Evolutionary conservation across 805 yeast species (phyloP), one percentile per base, ranked within the genome.

Genomic region (Schwanniomyces pseudopolymorphus): DNA sequence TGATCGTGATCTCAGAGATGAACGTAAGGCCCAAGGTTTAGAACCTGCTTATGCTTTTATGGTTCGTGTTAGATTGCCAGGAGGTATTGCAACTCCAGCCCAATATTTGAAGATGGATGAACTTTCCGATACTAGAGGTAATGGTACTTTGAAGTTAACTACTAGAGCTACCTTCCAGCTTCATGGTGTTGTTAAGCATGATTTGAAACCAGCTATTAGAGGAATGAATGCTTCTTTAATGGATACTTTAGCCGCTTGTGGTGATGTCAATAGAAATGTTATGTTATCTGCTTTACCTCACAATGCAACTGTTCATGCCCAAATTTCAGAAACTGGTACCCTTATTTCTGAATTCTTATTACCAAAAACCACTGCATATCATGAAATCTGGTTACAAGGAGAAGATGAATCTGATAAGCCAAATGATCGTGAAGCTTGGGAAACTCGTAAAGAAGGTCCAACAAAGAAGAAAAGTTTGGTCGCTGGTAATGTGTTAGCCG

Each of bases 161-260:
- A 92, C 97, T 10, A 87, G 98, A 74, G 98, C 97, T 22, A 92
- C 98, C 8, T 90, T 86, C 82, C 98, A 92, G 75, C 75, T 92
- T 49, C 98, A 92, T 62, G 98, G 98, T 67, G 81, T 92, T 49
- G 87, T 92, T 48, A 92, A 92, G 72, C 89, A 85, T 67, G 80
- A 92, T 61, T 76, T 92, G 67, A 90, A 89, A 67, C 88, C 94
- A 8, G 84, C 96, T 1, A 89, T 92, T 55, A 85, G 96, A 73
- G 96, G 92, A 33, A 90, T 92, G 84, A 92, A 92, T 66, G 74
- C 95, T 14, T 86, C 84, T 5, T 78, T 92, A 58, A 79, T 92
- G 85, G 98, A 94, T 64, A 91, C 97, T 7, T 79, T 92, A 49
- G 98, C 96, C 49, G 98, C 98, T 1, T 92, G 97, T 77, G 98